Percentiles rank a stretch among this genome's conserved stretches.
phyloP scores from a whole-genome alignment of 1,139 yeast genomes.

The Eremothecium coryli region DNA sequence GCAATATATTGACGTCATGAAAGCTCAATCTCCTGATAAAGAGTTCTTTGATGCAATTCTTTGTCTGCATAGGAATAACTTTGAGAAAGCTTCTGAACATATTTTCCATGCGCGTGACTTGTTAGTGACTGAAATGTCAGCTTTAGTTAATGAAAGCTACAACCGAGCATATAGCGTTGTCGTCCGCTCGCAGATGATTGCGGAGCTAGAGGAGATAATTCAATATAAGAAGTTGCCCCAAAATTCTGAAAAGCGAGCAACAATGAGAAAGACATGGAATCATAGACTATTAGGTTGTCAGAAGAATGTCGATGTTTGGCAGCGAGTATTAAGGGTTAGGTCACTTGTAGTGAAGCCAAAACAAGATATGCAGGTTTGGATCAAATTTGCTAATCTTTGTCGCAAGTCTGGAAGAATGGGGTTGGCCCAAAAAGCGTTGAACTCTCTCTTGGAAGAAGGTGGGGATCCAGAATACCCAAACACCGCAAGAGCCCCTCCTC shows the following conservation, averaged over 20 bases:
- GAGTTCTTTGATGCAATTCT: constrained; percentile 90
- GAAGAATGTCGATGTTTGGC: constrained; percentile 97
- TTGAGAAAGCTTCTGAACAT: constrained; percentile 70
- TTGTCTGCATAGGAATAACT: constrained; percentile 76
- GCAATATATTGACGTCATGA: constrained; percentile 81
- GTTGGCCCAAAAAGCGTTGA: constrained; percentile 84
- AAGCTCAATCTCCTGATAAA: constrained; percentile 83
- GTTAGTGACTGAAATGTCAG: constrained; percentile 86
- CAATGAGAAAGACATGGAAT: constrained; percentile 90
- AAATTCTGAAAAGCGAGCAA: constrained; percentile 65
- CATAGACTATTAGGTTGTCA: constrained; percentile 88
- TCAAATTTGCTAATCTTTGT: constrained; percentile 91
- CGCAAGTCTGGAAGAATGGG: constrained; percentile 89
- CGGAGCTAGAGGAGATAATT: constrained; percentile 92
- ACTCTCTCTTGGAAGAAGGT: constrained; percentile 52
- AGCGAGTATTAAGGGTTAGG: constrained; percentile 84
- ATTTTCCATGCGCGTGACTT: constrained; percentile 80
- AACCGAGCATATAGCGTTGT: constrained; percentile 96
- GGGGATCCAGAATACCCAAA: constrained; percentile 41
- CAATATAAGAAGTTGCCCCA: constrained; percentile 77
- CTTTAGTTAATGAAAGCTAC: constrained; percentile 90
- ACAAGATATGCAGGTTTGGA: constrained; percentile 98
- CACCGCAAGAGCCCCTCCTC: constrained; percentile 83
- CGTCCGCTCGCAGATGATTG: constrained; percentile 92
- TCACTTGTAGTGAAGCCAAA: constrained; percentile 91